Evolutionary conservation across 768 basidiomycete genomes (phyloP).

Genomic region (Termitomyces sp.): DNA sequence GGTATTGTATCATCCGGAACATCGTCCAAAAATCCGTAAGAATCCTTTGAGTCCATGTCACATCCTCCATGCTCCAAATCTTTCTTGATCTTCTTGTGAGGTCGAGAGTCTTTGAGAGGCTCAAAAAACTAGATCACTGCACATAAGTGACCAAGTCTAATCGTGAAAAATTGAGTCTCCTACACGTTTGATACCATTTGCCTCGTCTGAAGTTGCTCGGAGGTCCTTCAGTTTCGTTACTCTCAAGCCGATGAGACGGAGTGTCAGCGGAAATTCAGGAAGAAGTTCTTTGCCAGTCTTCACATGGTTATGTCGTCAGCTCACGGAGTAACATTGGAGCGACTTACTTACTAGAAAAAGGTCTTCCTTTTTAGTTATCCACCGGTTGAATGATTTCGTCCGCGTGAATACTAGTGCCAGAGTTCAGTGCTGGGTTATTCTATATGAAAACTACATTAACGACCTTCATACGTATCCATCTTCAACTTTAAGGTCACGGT

Average conservation of each 20-base stretch:
- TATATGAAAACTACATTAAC: neutral
- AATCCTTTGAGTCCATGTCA: constrained; percentile 14
- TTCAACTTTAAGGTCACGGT: constrained; percentile 94
- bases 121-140: constrained; percentile 51
- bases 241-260: constrained; percentile 85
- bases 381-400: constrained; percentile 73
- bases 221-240: constrained; percentile 89
- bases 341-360: constrained; percentile 61
- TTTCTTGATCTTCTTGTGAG: constrained; percentile 37
- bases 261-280: constrained; percentile 70
- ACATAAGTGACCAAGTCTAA: neutral
- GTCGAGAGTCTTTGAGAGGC: constrained; percentile 23
- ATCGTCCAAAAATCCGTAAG: constrained; percentile 13
- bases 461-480: constrained; percentile 83
- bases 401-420: constrained; percentile 62
- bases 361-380: constrained; percentile 76
- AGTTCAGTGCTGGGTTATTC: neutral
- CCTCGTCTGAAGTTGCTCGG: constrained; percentile 33
- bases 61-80: constrained; percentile 21
- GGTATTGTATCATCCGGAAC: constrained; percentile 40
- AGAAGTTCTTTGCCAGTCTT: constrained; percentile 79
- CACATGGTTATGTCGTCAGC: neutral
- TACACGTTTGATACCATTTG: constrained; percentile 71
- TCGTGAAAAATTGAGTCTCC: constrained; percentile 12
- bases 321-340: neutral